A percentile compares a stretch with the other conserved stretches of the same genome.
phyloP scores from a whole-genome alignment of 2,329 filamentous ascomycete genomes.

The Fusarium chlamydosporum region DNA sequence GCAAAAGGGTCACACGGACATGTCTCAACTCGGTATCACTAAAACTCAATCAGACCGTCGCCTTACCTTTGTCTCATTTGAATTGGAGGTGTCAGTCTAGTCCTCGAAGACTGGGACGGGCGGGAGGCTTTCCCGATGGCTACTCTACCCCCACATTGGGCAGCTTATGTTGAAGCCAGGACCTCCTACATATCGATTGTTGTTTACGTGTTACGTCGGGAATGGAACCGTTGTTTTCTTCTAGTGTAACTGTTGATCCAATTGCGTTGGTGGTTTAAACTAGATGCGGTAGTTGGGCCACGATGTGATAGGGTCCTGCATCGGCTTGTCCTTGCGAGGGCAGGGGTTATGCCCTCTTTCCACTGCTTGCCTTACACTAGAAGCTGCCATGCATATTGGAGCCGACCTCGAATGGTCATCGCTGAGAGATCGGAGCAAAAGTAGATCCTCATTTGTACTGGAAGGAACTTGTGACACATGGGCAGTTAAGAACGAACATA shows the following conservation, averaged over 20 bases:
- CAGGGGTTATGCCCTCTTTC: constrained; percentile 7
- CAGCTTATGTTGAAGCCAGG: constrained; percentile 5
- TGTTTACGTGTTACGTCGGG: constrained; percentile 9
- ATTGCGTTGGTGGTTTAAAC: constrained; percentile 15
- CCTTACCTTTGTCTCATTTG: constrained; percentile 8
- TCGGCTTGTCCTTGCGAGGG: constrained; percentile 17
- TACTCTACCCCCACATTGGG: constrained; percentile 24
- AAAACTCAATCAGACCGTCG: constrained; percentile 20
- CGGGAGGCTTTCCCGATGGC: constrained; percentile 38
- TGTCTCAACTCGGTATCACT: constrained; percentile 4
- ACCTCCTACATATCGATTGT: not conserved
- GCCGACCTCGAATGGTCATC: not conserved
- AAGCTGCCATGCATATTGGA: constrained; percentile 15
- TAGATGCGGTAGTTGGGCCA: constrained; percentile 9
- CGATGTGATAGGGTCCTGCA: constrained; percentile 6
- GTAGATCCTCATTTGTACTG: not conserved
- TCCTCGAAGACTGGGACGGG: constrained; percentile 1
- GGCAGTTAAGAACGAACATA: not conserved
- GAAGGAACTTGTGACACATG: not conserved
- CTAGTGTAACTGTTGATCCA: constrained; percentile 13
- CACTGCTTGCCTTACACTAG: constrained; percentile 16
- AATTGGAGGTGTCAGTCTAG: constrained; percentile 21
- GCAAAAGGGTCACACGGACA: constrained; percentile 28
- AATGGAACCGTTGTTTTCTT: constrained; percentile 33
- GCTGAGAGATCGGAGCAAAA: not conserved